Evolutionary conservation across 257 asterid species (phyloP).

Genomic region (Nicotiana tabacum): DNA sequence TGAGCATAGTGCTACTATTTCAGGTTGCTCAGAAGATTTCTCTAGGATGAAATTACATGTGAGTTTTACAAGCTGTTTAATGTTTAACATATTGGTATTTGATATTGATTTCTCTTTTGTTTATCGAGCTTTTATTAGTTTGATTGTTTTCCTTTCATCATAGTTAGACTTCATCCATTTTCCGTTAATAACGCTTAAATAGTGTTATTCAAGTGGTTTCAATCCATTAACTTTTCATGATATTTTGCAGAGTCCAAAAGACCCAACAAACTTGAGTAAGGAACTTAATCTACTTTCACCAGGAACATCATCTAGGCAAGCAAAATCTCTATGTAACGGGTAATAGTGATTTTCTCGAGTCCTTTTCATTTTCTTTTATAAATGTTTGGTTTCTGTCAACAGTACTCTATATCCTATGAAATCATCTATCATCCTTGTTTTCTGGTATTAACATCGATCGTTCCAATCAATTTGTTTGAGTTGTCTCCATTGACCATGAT

Average conservation of each 20-base stretch:
- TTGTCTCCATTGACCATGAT: not conserved
- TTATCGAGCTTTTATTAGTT: not conserved
- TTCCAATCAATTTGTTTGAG: not conserved
- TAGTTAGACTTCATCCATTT: not conserved
- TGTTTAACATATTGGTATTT: not conserved
- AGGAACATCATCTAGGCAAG: conserved; percentile 24
- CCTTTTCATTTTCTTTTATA: not conserved
- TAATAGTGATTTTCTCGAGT: conserved; percentile 2
- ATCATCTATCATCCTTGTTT: not conserved
- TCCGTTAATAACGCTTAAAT: not conserved
- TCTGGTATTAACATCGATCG: not conserved
- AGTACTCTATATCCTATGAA: not conserved
- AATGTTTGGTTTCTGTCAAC: not conserved
- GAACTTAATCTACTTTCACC: conserved; percentile 31
- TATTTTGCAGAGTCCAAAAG: conserved; percentile 28
- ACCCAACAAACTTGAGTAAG: conserved; percentile 23
- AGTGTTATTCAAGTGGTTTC: not conserved
- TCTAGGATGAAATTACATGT: conserved; percentile 38
- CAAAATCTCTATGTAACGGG: conserved; percentile 34
- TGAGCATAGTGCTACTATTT: conserved; percentile 24
- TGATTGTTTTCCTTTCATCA: not conserved
- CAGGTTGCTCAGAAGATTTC: conserved; percentile 35
- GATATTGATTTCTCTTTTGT: not conserved
- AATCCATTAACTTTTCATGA: conserved; percentile 24
- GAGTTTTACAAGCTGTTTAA: conserved; percentile 13